Evolutionary conservation across 2,329 filamentous ascomycete genomes (phyloP).

Genomic region (Aureobasidium sp.): DNA sequence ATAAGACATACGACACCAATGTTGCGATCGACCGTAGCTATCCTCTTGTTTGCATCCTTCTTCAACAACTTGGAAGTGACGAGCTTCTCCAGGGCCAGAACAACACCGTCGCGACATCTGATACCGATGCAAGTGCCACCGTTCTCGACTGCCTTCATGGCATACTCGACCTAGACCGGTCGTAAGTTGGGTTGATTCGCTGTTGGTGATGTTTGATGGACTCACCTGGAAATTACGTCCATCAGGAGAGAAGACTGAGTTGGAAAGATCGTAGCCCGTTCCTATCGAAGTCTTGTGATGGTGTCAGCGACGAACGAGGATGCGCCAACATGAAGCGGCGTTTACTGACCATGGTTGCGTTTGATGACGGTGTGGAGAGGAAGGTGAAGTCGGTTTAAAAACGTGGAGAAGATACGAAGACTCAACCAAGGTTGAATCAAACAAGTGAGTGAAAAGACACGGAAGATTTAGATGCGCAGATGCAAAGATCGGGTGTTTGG

Average conservation of each 20-base stretch:
- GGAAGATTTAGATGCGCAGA: not conserved
- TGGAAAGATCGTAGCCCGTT: constrained; percentile 97
- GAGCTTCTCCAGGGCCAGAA: constrained; percentile 94
- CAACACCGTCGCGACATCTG: constrained; percentile 92
- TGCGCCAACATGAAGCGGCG: not conserved
- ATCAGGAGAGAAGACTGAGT: constrained; percentile 99
- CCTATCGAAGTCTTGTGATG: constrained; percentile 85
- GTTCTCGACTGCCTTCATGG: constrained; percentile 96
- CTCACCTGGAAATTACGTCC: constrained; percentile 93
- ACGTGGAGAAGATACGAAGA: constrained; percentile 20
- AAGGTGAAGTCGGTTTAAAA: constrained; percentile 72
- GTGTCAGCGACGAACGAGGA: not conserved
- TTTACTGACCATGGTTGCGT: constrained; percentile 15
- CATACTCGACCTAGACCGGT: constrained; percentile 68
- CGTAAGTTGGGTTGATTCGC: not conserved
- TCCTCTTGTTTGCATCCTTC: constrained; percentile 91
- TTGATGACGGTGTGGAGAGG: constrained; percentile 39
- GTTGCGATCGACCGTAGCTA: constrained; percentile 89
- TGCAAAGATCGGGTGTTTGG: constrained; percentile 2
- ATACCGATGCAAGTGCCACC: constrained; percentile 95
- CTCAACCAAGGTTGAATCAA: not conserved
- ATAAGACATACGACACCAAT: constrained; percentile 72
- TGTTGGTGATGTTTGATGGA: not conserved
- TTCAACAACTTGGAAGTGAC: constrained; percentile 93
- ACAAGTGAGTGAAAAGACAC: not conserved